phyloP scores from a whole-genome alignment of 2,329 filamentous ascomycete species.

The Fusarium torulosum region DNA sequence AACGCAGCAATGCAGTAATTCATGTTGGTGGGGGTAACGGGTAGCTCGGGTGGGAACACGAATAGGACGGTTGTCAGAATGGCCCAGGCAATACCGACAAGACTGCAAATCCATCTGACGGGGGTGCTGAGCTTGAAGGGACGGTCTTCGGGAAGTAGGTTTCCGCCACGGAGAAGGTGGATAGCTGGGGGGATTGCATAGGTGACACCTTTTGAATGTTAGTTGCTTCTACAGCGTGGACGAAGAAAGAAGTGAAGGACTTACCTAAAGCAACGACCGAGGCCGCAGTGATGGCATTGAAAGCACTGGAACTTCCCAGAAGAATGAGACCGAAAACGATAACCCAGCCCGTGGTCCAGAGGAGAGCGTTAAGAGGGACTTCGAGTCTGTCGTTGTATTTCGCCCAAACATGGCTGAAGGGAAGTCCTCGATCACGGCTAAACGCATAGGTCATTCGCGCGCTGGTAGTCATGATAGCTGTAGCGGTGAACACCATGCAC shows the following conservation, averaged over 20 bases:
- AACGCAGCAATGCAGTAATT: constrained; percentile 67
- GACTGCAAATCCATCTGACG: constrained; percentile 55
- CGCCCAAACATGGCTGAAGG: constrained; percentile 70
- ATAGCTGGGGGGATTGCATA: constrained; percentile 81
- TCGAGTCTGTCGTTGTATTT: constrained; percentile 71
- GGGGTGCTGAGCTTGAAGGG: constrained; percentile 54
- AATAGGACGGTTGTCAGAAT: constrained; percentile 80
- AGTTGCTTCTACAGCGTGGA: constrained; percentile 45
- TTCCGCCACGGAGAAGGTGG: constrained; percentile 75
- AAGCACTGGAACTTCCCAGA: constrained; percentile 74
- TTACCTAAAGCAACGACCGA: constrained; percentile 76
- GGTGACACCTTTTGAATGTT: constrained; percentile 60
- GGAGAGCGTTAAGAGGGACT: constrained; percentile 75
- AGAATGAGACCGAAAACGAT: constrained; percentile 79
- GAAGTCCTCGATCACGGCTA: constrained; percentile 74
- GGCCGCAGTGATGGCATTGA: constrained; percentile 79
- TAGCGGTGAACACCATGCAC: constrained; percentile 74
- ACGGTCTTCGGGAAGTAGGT: constrained; percentile 68
- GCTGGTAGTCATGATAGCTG: constrained; percentile 74
- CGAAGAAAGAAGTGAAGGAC: not conserved
- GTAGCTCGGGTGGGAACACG: constrained; percentile 76
- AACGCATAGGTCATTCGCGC: constrained; percentile 77
- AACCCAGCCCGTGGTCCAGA: constrained; percentile 71
- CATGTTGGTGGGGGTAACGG: constrained; percentile 76
- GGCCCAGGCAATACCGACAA: constrained; percentile 71